A percentile compares a stretch with the other conserved stretches of the same genome.
These are phyloP conservation scores for Stylosanthes scabra DNA, from an alignment of 331 rosid genomes.

Conservation along the genomic window DNA sequence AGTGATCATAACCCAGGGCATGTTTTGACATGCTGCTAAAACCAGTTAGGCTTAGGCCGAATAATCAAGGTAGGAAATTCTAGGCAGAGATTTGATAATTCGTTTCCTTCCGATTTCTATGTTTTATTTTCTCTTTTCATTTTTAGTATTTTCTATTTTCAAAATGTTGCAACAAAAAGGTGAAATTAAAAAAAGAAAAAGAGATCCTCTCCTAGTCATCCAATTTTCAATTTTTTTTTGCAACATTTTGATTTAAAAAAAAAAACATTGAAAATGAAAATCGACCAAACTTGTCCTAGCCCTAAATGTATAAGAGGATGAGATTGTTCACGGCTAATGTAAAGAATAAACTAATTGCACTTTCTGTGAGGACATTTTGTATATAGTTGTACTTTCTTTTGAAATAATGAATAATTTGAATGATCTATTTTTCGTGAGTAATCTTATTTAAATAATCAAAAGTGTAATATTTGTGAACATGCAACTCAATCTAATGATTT, in stretches of 20 bases:
- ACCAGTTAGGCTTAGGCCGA: background rate
- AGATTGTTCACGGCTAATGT: slow-evolving; percentile 32
- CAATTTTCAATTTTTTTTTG: no score
- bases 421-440: slow-evolving; percentile 15
- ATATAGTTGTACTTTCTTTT: slow-evolving; percentile 22
- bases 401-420: slow-evolving; percentile 26
- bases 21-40: slow-evolving; percentile 31
- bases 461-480: no score
- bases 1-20: slow-evolving; percentile 17
- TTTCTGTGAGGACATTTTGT: slow-evolving; percentile 18
- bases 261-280: no score
- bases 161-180: no score
- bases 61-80: background rate
- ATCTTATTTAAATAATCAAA: background rate
- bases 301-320: slow-evolving; percentile 21
- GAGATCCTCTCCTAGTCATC: no score
- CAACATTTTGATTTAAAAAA: no score
- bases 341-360: slow-evolving; percentile 21
- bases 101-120: background rate
- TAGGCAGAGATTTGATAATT: slow-evolving; percentile 12
- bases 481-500: no score
- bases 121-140: background rate
- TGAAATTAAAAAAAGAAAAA: no score
- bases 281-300: background rate
- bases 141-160: no score